Evolutionary conservation across 2,329 filamentous ascomycete species (phyloP).

Genomic region (Bimuria novae-zelandiae): DNA sequence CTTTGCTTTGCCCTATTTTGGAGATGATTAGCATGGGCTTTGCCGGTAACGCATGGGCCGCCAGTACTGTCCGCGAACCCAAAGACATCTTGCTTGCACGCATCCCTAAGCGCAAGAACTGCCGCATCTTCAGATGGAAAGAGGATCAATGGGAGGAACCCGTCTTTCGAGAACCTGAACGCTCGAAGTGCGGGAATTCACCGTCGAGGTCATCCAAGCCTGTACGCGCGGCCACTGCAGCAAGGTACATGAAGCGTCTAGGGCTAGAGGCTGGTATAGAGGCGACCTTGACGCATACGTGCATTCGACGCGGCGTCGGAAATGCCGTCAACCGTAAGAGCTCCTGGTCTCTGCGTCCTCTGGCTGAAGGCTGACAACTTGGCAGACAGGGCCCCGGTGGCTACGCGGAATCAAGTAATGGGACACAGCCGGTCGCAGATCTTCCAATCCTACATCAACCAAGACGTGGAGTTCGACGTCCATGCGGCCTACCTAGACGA

Average conservation of each 20-base stretch:
- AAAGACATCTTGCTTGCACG: neutral
- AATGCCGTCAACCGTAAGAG: neutral
- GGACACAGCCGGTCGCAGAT: too few species aligned
- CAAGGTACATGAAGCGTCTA: slow-evolving; percentile 1
- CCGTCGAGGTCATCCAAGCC: neutral
- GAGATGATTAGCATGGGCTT: slow-evolving; percentile 2
- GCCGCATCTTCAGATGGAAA: neutral
- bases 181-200: neutral
- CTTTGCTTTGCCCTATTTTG: slow-evolving; percentile 2
- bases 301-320: too few species aligned
- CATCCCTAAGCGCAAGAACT: slow-evolving; percentile 1
- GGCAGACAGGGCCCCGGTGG: neutral
- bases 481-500: neutral
- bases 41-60: neutral
- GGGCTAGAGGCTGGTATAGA: neutral
- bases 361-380: neutral
- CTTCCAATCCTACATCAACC: too few species aligned
- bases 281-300: too few species aligned
- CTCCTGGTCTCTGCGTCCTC: neutral
- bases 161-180: neutral
- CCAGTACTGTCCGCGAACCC: neutral
- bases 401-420: neutral
- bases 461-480: neutral
- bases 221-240: slow-evolving; percentile 2
- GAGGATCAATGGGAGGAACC: neutral